These are phyloP conservation scores for Tolypocladium tropicale DNA, from an alignment of 2,329 filamentous ascomycete species.

Conservation along the genomic window DNA sequence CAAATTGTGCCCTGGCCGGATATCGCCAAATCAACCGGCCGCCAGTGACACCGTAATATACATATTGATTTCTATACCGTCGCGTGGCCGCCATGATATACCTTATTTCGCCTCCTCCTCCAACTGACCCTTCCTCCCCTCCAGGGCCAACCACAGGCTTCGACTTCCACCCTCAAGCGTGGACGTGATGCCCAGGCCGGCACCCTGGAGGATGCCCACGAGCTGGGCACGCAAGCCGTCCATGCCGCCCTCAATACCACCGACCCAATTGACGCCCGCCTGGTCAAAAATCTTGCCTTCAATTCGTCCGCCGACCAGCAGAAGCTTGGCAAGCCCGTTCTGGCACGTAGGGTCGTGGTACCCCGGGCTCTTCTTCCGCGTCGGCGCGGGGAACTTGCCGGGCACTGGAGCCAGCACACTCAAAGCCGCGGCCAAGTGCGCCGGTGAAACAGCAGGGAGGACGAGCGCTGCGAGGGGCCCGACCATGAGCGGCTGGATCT, in stretches of 20 bases:
- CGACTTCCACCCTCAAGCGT: slow-evolving; percentile 72
- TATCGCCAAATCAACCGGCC: not conserved
- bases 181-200: slow-evolving; percentile 66
- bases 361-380: slow-evolving; percentile 62
- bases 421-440: slow-evolving; percentile 72
- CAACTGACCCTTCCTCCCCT: slow-evolving; percentile 69
- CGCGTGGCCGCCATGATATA: not conserved
- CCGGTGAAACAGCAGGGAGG: slow-evolving; percentile 73
- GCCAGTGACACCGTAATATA: not conserved
- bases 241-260: slow-evolving; percentile 71
- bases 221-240: slow-evolving; percentile 74
- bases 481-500: slow-evolving; percentile 65
- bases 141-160: slow-evolving; percentile 80
- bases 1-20: not conserved
- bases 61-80: not conserved
- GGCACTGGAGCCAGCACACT: slow-evolving; percentile 65
- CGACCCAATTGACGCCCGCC: slow-evolving; percentile 53
- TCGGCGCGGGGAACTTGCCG: slow-evolving; percentile 67
- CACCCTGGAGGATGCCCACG: slow-evolving; percentile 67
- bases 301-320: slow-evolving; percentile 76
- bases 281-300: slow-evolving; percentile 78
- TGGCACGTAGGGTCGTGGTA: slow-evolving; percentile 77
- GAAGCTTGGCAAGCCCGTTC: slow-evolving; percentile 72
- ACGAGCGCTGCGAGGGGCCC: slow-evolving; percentile 74
- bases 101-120: slow-evolving; percentile 36